Evolutionary conservation across 108 stramenopile species (phyloP), one percentile per base, ranked within the genome.

Genomic region (Chaetoceros tenuissimus): DNA sequence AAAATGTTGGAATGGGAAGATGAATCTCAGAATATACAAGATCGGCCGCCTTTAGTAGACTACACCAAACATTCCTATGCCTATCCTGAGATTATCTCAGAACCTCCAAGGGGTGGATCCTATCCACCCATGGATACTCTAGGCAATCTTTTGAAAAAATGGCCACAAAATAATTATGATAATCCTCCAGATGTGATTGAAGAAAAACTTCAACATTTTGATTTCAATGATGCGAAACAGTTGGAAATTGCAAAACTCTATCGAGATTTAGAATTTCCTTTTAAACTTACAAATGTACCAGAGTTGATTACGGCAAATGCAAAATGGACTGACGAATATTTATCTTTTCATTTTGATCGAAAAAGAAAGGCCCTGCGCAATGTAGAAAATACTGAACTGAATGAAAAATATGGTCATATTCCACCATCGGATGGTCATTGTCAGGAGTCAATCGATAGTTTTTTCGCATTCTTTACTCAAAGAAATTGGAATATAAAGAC

Each of bases 311-410:
- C 57, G 13, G 86, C 84, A 5, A 71, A 70, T 0, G 24, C 51
- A 24, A 87, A 82, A 46, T 92, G 90, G 90, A 88, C 86, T 0
- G 90, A 92, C 59, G 84, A 85, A n/a, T 92, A 92, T 66, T 55
- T 92, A 22, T 30, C 74, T 19, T 46, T 53, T 1, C 55, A 85
- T 30, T 90, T 87, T 53, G 67, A 71, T 62, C 61, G 57, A 2
- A 23, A 20, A 27, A 0, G 2, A 1, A 23, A 40, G 23, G 22
- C 19, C 28, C 20, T 10, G 28, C 50, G 53, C 31, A 18, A 60
- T 24, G 19, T 8, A 17, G 23, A n/a, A 2, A 25, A 22, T n/a
- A 24, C 25, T 1, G 48, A 19, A n/a, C n/a, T 49, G 21, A n/a
- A 3, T 22, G 31, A 23, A 23, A 56, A 55, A 40, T 7, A 40